These are phyloP conservation scores for Escovopsis sp. DNA, from an alignment of 2,329 filamentous ascomycete genomes.

Conservation along the genomic window DNA sequence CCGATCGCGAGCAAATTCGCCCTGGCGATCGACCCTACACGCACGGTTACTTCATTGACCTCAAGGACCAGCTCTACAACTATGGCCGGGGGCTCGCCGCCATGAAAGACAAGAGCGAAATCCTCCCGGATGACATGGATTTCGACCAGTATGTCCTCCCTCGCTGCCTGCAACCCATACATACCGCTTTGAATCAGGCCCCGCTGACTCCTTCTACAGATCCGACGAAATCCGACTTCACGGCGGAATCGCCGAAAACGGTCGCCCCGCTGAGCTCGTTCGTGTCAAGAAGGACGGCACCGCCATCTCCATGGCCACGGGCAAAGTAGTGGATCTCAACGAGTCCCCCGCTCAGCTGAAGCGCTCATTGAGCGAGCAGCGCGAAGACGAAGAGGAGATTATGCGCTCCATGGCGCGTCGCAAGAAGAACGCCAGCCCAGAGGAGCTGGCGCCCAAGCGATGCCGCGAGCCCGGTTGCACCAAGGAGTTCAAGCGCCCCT, in stretches of 20 bases:
- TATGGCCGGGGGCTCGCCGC: constrained; percentile 76
- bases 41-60: constrained; percentile 92
- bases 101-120: constrained; percentile 48
- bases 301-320: constrained; percentile 61
- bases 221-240: constrained; percentile 62
- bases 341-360: constrained; percentile 42
- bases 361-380: constrained; percentile 52
- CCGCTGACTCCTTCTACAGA: constrained; percentile 19
- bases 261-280: constrained; percentile 70
- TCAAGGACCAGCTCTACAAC: constrained; percentile 81
- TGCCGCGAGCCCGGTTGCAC: constrained; percentile 64
- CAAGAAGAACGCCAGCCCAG: constrained; percentile 81
- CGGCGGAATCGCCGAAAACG: constrained; percentile 69
- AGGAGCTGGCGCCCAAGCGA: constrained; percentile 66
- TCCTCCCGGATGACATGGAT: constrained; percentile 42
- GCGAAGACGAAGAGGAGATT: constrained; percentile 67
- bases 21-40: constrained; percentile 81
- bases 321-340: constrained; percentile 44
- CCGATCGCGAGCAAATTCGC: constrained; percentile 73
- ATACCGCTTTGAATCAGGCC: not conserved
- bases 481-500: constrained; percentile 93
- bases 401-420: constrained; percentile 88
- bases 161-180: too few relatives aligned
- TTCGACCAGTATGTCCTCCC: constrained; percentile 37
- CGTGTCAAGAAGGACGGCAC: constrained; percentile 69